phyloP scores from a whole-genome alignment of 2,329 filamentous ascomycete species.

The Aspergillus pseudoglaucus region DNA sequence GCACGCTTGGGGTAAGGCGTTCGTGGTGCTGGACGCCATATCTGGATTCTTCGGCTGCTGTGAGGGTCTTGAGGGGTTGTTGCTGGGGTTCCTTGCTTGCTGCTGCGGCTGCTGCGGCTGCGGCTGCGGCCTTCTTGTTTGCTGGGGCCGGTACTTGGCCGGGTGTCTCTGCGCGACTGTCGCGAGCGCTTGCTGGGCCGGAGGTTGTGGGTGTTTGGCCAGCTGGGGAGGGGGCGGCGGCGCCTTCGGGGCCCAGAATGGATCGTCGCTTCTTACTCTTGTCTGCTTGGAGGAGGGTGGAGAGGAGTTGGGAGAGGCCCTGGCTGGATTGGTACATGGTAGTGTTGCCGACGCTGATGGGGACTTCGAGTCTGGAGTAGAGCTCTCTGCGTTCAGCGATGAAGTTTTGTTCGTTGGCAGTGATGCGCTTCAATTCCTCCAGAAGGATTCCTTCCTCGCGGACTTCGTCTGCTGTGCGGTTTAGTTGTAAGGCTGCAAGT shows the following conservation, averaged over 20 bases:
- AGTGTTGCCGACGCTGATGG: constrained; percentile 62
- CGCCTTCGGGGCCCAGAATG: constrained; percentile 55
- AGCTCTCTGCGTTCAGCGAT: constrained; percentile 83
- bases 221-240: constrained; percentile 41
- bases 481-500: constrained; percentile 72
- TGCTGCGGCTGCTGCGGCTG: constrained; percentile 28
- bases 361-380: constrained; percentile 80
- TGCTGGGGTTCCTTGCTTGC: constrained; percentile 34
- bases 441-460: constrained; percentile 86
- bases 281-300: constrained; percentile 74
- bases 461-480: constrained; percentile 77
- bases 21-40: constrained; percentile 86
- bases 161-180: constrained; percentile 34
- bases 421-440: constrained; percentile 84
- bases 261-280: constrained; percentile 84
- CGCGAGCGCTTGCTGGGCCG: constrained; percentile 30
- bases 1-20: constrained; percentile 74
- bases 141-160: constrained; percentile 14
- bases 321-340: constrained; percentile 72
- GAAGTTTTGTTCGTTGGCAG: constrained; percentile 76
- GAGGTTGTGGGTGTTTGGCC: constrained; percentile 45
- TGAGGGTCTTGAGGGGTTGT: constrained; percentile 63
- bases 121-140: constrained; percentile 30
- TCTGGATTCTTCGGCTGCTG: constrained; percentile 65
- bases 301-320: constrained; percentile 71